phyloP scores from a whole-genome alignment of 2,329 filamentous ascomycete genomes.

The Penicillium sp. region DNA sequence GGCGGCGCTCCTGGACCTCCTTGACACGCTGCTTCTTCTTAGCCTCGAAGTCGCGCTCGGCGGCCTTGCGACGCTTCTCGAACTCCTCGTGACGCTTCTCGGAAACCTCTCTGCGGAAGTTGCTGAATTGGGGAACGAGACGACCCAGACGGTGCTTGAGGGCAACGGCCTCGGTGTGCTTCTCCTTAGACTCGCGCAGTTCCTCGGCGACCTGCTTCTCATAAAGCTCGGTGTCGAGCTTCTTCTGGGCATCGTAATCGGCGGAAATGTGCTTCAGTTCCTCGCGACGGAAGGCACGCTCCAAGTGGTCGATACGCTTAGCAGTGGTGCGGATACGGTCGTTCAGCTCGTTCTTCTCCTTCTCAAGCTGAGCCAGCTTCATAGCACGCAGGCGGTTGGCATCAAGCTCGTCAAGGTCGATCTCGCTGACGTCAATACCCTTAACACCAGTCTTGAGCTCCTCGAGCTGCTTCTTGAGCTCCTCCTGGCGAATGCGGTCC shows the following conservation, averaged over 20 bases:
- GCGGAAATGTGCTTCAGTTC: constrained; percentile 86
- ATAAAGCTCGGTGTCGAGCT: constrained; percentile 75
- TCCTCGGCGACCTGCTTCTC: constrained; percentile 76
- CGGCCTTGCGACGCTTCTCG: constrained; percentile 86
- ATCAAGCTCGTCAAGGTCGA: constrained; percentile 81
- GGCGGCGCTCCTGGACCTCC: constrained; percentile 79
- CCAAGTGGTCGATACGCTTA: constrained; percentile 94
- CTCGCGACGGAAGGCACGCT: constrained; percentile 94
- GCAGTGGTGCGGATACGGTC: constrained; percentile 87
- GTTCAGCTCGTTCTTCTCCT: constrained; percentile 94
- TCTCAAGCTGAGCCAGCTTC: constrained; percentile 93
- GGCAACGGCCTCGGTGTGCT: constrained; percentile 88
- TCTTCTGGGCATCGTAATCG: constrained; percentile 81
- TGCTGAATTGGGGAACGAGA: constrained; percentile 79
- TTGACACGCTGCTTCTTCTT: constrained; percentile 85
- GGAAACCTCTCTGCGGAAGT: constrained; percentile 77
- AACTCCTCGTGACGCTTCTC: constrained; percentile 92
- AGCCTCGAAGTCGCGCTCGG: constrained; percentile 88
- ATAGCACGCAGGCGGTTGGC: constrained; percentile 87
- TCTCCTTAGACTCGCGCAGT: constrained; percentile 74
- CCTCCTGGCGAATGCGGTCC: constrained; percentile 85
- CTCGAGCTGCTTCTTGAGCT: constrained; percentile 87
- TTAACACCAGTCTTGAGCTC: constrained; percentile 89
- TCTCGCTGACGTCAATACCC: constrained; percentile 69
- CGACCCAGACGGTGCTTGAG: constrained; percentile 89